These are phyloP conservation scores for Chlorella sorokiniana DNA, from an alignment of 139 green algal genomes.

Conservation along the genomic window DNA sequence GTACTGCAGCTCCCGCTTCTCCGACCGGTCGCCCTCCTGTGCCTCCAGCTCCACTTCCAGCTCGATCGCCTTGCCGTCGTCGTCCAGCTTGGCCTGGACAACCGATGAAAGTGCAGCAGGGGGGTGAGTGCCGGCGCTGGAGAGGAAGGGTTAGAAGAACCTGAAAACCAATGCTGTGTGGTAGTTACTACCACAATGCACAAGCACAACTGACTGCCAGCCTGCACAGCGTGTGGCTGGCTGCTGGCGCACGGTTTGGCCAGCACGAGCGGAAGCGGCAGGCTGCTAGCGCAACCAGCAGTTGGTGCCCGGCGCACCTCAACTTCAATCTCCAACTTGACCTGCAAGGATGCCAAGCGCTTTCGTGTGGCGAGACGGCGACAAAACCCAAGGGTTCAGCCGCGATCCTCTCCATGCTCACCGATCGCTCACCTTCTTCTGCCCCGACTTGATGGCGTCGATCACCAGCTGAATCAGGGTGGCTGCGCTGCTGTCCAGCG, in stretches of 20 bases:
- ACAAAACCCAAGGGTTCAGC: not conserved
- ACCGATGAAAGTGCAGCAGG: not conserved
- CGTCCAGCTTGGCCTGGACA: constrained; percentile 27
- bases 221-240: not conserved
- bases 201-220: not conserved
- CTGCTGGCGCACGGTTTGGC: not conserved
- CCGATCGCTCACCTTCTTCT: constrained; percentile 27
- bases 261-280: not conserved
- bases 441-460: constrained; percentile 18
- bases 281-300: not conserved
- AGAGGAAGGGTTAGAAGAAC: not conserved
- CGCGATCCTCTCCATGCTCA: too few species aligned
- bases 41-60: constrained; percentile 21
- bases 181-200: not conserved
- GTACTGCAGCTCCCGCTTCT: constrained; percentile 20
- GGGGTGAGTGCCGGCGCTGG: not conserved
- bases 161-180: not conserved
- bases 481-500: not conserved
- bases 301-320: not conserved
- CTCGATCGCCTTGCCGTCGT: constrained; percentile 29
- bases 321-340: constrained; percentile 1
- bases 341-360: not conserved
- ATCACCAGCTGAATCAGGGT: constrained; percentile 25
- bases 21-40: not conserved
- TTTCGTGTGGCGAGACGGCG: not conserved